Evolutionary conservation across 768 basidiomycete genomes (phyloP).

Genomic region (Agaricus sinodeliciosus): DNA sequence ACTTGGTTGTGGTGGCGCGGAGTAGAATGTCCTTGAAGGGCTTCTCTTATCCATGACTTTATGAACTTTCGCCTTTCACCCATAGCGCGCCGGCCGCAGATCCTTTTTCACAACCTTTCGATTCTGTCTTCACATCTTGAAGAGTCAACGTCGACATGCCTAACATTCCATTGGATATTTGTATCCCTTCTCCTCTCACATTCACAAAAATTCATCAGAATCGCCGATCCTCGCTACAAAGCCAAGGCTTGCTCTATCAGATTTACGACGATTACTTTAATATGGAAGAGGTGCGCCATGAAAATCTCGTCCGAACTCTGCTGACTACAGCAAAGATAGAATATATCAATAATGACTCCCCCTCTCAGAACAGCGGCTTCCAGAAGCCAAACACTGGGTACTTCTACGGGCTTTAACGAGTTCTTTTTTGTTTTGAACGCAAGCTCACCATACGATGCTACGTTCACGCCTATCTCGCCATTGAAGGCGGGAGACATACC

Average conservation of each 20-base stretch:
- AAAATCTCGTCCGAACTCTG: too few relatives aligned
- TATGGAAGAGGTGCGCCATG: not conserved
- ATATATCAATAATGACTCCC: not conserved
- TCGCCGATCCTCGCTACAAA: not conserved
- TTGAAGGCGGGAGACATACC: not conserved
- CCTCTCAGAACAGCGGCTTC: too few relatives aligned
- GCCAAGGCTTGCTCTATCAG: not conserved
- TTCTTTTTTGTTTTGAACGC: slow-evolving; percentile 6
- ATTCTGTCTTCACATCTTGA: not conserved
- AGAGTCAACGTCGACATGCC: not conserved
- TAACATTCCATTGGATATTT: not conserved
- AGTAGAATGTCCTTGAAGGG: too few relatives aligned
- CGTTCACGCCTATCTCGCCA: not conserved
- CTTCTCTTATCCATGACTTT: not conserved
- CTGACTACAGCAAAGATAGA: not conserved
- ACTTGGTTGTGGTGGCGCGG: too few relatives aligned
- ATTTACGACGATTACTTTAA: slow-evolving; percentile 8
- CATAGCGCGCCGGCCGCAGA: not conserved
- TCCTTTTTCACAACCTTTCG: too few relatives aligned
- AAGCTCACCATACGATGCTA: slow-evolving; percentile 1
- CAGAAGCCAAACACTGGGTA: too few relatives aligned
- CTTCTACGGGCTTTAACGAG: not conserved
- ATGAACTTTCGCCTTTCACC: not conserved
- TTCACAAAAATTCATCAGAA: not conserved
- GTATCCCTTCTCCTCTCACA: not conserved